Conservation (phyloP, 2,329 filamentous ascomycete species). For the Fusarium verticillioides region DNA sequence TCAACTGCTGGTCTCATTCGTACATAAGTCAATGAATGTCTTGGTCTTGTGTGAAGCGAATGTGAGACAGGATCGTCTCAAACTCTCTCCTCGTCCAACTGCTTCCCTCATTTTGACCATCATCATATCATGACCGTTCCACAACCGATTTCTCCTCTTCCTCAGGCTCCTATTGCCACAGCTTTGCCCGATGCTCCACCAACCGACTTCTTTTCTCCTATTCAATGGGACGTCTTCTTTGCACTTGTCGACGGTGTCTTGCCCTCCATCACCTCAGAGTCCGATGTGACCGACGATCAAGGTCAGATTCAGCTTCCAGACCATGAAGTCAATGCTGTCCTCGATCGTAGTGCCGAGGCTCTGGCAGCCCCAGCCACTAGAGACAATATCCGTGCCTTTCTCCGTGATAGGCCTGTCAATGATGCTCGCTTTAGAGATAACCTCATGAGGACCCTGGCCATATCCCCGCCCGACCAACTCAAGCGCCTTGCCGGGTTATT, state of each 20-base stretch:
- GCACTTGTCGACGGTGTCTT: constrained; percentile 68
- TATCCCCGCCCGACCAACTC: constrained; percentile 48
- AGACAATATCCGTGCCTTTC: constrained; percentile 61
- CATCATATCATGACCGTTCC: constrained; percentile 29
- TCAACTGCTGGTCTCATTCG: constrained; percentile 1
- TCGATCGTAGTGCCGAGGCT: constrained; percentile 52
- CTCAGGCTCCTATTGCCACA: constrained; percentile 30
- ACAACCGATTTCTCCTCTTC: constrained; percentile 22
- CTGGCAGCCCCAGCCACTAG: constrained; percentile 54
- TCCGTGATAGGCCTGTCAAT: constrained; percentile 62
- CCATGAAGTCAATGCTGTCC: constrained; percentile 59
- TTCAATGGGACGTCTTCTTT: constrained; percentile 65
- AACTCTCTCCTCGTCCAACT: constrained; percentile 20
- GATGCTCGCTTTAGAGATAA: constrained; percentile 64
- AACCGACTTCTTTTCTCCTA: constrained; percentile 55
- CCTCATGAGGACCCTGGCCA: constrained; percentile 56
- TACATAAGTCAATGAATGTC: constrained; percentile 23
- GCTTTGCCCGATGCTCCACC: constrained; percentile 45
- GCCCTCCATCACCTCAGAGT: constrained; percentile 64
- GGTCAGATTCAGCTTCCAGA: constrained; percentile 60
- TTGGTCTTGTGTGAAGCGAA: constrained; percentile 30
- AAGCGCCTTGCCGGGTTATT: constrained; percentile 55
- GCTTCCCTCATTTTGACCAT: constrained; percentile 13
- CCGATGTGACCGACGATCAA: constrained; percentile 51
- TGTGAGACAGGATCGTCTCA: constrained; percentile 31